Evolutionary conservation across 306 rosid genomes (phyloP), one percentile per base, ranked within the genome.

Genomic region (Cucurbita argyrosperma): DNA sequence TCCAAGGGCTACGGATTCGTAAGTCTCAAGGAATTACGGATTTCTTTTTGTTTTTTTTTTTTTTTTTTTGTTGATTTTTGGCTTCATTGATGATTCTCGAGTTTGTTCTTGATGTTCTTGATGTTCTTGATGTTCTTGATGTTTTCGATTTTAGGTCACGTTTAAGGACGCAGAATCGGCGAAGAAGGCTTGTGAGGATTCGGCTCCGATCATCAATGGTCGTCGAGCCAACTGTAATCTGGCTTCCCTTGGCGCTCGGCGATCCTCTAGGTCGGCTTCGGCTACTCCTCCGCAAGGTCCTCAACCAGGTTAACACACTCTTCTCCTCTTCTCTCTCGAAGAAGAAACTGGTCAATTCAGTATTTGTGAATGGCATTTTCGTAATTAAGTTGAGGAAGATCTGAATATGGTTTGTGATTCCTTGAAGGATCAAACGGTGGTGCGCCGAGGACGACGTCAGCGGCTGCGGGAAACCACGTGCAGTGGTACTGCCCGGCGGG

Each of bases 1-100:
- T 91, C 97, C 91, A 91, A 91, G 83, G 97, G 97, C 83, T 91
- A 91, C 70, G 97, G 97, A 76, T 91, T 91, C 71, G 97, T 91
- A 80, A 79, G 97, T 30, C 35, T 23, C 14, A 10, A 15, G 18
- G 1, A 10, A 0, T 47, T 47, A 47, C 15, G 16, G 52, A 47
- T 47, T 47, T 47, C 10, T 11, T 4, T 47, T 46, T 45, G 13
- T 46, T 47, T 0, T 8, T 11, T 47, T 4, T 21, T 21, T 0
- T 21, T 21, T 21, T 21, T 0, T 0, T 21, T 21, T 49, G 14
- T 47, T 49, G 14, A 47, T 10, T 11, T 13, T 10, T 47, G 3
- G 13, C 11, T 13, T 13, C 16, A 12, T 49, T 49, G 1, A 3
- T 14, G 4, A 9, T 42, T 42, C 8, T 4, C 35, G 35, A 30